Conservation (phyloP, 352 stramenopile genomes). For the Phytophthora pluvialis region DNA sequence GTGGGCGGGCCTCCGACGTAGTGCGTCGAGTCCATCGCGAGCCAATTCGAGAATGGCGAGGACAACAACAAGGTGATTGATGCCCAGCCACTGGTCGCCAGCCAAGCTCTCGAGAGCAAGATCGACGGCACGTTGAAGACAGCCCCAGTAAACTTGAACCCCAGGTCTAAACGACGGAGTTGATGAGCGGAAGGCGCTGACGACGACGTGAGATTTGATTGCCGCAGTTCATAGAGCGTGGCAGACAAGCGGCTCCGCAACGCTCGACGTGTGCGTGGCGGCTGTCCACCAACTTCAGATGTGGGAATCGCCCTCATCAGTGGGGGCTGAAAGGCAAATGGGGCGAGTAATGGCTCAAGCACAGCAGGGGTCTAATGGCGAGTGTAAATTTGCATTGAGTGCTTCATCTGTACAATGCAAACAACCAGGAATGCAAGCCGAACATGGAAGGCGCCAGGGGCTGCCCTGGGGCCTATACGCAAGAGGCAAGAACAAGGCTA, state of each 20-base stretch:
- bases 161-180: constrained; percentile 12
- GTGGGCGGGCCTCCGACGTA: constrained; percentile 22
- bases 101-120: not conserved
- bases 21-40: constrained; percentile 21
- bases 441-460: constrained; percentile 13
- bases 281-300: too few relatives aligned
- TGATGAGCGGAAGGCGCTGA: constrained; percentile 5
- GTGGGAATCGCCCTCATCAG: too few relatives aligned
- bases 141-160: not conserved
- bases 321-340: too few relatives aligned
- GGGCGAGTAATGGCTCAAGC: too few relatives aligned
- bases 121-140: constrained; percentile 17
- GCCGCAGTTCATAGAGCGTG: too few relatives aligned
- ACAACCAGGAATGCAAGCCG: constrained; percentile 15
- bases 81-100: constrained; percentile 2
- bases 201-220: constrained; percentile 7
- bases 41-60: constrained; percentile 23
- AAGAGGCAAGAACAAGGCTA: constrained; percentile 26
- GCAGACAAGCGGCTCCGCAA: too few relatives aligned
- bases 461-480: constrained; percentile 11
- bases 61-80: constrained; percentile 1
- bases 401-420: constrained; percentile 28
- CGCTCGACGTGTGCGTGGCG: too few relatives aligned
- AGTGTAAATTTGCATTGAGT: constrained; percentile 33
- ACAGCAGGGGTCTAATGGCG: not conserved